Conservation (phyloP, 768 basidiomycete species). For the Boletus fagicola region DNA sequence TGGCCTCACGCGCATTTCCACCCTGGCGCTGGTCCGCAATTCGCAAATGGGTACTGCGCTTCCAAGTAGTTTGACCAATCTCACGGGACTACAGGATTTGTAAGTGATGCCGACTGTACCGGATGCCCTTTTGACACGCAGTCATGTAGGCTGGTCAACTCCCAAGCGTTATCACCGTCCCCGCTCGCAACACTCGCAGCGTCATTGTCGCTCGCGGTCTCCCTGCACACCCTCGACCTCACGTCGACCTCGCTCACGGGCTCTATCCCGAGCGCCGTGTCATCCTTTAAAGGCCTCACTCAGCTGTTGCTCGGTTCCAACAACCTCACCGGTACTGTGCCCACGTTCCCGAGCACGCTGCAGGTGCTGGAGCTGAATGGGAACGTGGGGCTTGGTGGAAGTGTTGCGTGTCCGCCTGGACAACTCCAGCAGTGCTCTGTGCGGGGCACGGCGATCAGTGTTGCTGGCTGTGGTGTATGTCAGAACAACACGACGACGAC, state of each 20-base stretch:
- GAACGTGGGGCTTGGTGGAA: slow-evolving; percentile 38
- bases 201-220: slow-evolving; percentile 33
- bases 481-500: slow-evolving; percentile 15
- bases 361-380: slow-evolving; percentile 37
- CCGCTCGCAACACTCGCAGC: slow-evolving; percentile 32
- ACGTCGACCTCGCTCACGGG: slow-evolving; percentile 40
- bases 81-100: slow-evolving; percentile 39
- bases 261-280: slow-evolving; percentile 35
- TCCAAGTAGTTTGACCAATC: slow-evolving; percentile 34
- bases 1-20: slow-evolving; percentile 33
- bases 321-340: slow-evolving; percentile 36
- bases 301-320: slow-evolving; percentile 41
- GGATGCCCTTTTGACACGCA: background rate
- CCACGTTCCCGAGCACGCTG: slow-evolving; percentile 36
- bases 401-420: slow-evolving; percentile 13
- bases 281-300: slow-evolving; percentile 34
- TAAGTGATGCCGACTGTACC: slow-evolving; percentile 22
- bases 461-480: slow-evolving; percentile 25
- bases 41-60: slow-evolving; percentile 37
- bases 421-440: slow-evolving; percentile 23
- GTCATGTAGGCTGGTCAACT: slow-evolving; percentile 35
- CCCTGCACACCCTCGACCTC: slow-evolving; percentile 39
- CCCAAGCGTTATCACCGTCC: slow-evolving; percentile 34
- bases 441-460: slow-evolving; percentile 22
- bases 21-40: slow-evolving; percentile 42